Percentiles rank a stretch among this genome's conserved stretches.
Evolutionary conservation across 805 yeast genomes (phyloP).

Genomic region (Brettanomyces custersianus): DNA sequence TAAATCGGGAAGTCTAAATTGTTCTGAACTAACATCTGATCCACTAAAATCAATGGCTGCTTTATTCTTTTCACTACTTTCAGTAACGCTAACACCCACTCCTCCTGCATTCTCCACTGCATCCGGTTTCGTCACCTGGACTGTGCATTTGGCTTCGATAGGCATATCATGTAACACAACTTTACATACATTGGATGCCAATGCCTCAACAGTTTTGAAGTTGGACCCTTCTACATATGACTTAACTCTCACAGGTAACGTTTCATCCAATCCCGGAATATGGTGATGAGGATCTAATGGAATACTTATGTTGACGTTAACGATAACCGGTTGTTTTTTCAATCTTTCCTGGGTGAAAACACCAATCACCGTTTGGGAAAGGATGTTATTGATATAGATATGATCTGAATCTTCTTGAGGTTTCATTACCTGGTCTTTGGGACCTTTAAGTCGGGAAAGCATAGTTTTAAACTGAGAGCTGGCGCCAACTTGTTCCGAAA

Average conservation of each 20-base stretch:
- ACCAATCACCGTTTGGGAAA: constrained; percentile 75
- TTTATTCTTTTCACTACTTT: constrained; percentile 39
- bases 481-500: constrained; percentile 6
- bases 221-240: constrained; percentile 64
- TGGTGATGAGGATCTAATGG: neutral
- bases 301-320: constrained; percentile 42
- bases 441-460: neutral
- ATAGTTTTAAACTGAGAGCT: neutral
- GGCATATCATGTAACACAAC: constrained; percentile 14
- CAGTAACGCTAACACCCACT: constrained; percentile 86
- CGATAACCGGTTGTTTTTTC: constrained; percentile 64
- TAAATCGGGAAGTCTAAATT: constrained; percentile 21
- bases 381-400: constrained; percentile 39
- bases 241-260: constrained; percentile 28
- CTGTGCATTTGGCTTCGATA: constrained; percentile 24
- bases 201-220: constrained; percentile 90
- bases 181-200: constrained; percentile 60
- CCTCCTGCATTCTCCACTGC: constrained; percentile 83
- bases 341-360: constrained; percentile 86
- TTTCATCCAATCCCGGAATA: constrained; percentile 10
- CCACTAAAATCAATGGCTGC: constrained; percentile 28
- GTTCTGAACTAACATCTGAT: constrained; percentile 9
- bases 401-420: neutral
- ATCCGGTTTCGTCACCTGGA: constrained; percentile 74
- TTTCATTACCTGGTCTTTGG: neutral